Conservation (phyloP, 805 yeast species). For the Hanseniaspora vineae region DNA sequence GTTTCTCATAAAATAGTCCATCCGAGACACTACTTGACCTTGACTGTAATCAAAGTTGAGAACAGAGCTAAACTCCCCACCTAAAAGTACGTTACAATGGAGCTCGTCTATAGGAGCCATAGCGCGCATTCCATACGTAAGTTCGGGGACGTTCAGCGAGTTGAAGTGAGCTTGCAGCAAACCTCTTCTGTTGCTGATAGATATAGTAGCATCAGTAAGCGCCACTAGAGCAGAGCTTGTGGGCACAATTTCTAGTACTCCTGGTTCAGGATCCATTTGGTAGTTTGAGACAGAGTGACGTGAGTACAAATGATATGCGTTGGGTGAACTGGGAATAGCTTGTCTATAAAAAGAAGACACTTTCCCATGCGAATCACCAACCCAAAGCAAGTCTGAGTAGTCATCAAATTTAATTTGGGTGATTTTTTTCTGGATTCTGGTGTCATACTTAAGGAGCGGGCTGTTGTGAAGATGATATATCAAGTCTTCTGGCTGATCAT, state of each 20-base stretch:
- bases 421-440: constrained; percentile 16
- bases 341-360: constrained; percentile 23
- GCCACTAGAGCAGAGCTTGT: constrained; percentile 50
- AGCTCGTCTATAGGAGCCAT: constrained; percentile 19
- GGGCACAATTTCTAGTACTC: constrained; percentile 32
- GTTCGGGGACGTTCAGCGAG: not conserved
- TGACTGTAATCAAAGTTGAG: constrained; percentile 30
- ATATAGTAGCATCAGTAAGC: constrained; percentile 36
- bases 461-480: constrained; percentile 18
- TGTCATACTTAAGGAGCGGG: constrained; percentile 21
- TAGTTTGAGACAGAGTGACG: constrained; percentile 35
- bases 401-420: constrained; percentile 45
- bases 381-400: constrained; percentile 71
- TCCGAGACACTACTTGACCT: constrained; percentile 18
- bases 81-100: constrained; percentile 31
- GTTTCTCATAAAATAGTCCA: not conserved
- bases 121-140: constrained; percentile 19
- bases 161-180: constrained; percentile 2
- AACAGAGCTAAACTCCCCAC: constrained; percentile 32
- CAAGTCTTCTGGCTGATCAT: constrained; percentile 18
- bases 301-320: constrained; percentile 1
- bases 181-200: constrained; percentile 48
- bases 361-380: constrained; percentile 54
- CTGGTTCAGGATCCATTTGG: constrained; percentile 43
- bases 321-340: not conserved